These are phyloP conservation scores for Tolypocladium tundrense DNA, from an alignment of 2,329 filamentous ascomycete genomes.

Conservation along the genomic window DNA sequence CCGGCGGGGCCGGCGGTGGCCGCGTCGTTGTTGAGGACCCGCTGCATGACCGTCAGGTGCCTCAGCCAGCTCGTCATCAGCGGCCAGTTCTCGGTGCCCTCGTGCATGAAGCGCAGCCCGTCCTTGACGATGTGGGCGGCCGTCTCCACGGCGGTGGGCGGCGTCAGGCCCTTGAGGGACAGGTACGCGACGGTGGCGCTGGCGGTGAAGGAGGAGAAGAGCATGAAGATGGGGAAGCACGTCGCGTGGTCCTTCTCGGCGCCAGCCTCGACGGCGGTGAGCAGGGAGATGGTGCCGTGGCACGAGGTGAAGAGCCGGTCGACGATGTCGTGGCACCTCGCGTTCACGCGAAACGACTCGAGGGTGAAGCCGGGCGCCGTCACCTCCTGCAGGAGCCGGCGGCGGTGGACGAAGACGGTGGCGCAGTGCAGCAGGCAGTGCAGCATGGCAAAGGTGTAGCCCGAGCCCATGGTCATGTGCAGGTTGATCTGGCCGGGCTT, in stretches of 20 bases:
- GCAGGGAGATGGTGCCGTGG: slow-evolving; percentile 46
- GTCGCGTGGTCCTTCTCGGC: slow-evolving; percentile 47
- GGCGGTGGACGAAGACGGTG: slow-evolving; percentile 50
- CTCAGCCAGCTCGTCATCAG: slow-evolving; percentile 50
- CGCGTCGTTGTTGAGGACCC: slow-evolving; percentile 46
- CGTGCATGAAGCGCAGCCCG: slow-evolving; percentile 47
- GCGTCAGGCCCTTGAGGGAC: slow-evolving; percentile 50
- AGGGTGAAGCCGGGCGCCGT: slow-evolving; percentile 40
- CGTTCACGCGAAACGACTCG: slow-evolving; percentile 41
- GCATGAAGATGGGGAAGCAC: slow-evolving; percentile 55
- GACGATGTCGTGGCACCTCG: slow-evolving; percentile 41
- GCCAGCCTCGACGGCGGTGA: slow-evolving; percentile 44
- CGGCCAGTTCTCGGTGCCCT: slow-evolving; percentile 49
- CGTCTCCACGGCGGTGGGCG: slow-evolving; percentile 44
- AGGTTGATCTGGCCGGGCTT: slow-evolving; percentile 51
- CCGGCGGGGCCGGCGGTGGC: slow-evolving; percentile 15
- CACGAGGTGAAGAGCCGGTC: slow-evolving; percentile 49
- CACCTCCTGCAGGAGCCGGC: slow-evolving; percentile 47
- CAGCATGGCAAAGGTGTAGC: slow-evolving; percentile 52
- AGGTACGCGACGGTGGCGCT: slow-evolving; percentile 52
- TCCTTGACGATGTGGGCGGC: slow-evolving; percentile 47
- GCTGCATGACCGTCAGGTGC: slow-evolving; percentile 51
- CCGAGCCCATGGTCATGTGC: slow-evolving; percentile 55
- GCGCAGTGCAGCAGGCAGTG: slow-evolving; percentile 52
- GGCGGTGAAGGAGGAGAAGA: slow-evolving; percentile 51